Conservation (phyloP, 164 flowering plant genomes). For the Aristolochia californica region DNA sequence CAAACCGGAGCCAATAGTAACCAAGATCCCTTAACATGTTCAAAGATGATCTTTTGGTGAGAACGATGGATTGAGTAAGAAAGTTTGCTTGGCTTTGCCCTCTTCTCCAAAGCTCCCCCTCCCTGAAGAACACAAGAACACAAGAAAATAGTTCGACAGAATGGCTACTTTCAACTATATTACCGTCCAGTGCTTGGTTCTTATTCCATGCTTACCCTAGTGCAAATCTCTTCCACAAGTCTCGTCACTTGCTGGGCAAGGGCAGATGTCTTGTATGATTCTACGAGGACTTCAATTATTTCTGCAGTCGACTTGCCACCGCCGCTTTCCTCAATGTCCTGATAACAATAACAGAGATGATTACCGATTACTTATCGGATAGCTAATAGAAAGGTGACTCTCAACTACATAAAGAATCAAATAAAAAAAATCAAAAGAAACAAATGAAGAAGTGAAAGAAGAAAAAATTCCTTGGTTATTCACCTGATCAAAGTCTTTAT, state of each 20-base stretch:
- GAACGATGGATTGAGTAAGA: conserved; percentile 24
- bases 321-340: conserved; percentile 30
- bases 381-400: no score
- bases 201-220: conserved; percentile 30
- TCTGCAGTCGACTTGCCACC: conserved; percentile 26
- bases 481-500: no score
- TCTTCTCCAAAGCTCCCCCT: conserved; percentile 15
- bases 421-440: no score
- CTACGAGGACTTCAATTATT: conserved; percentile 27
- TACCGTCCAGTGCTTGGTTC: no score
- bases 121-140: conserved; percentile 13
- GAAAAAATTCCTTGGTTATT: no score
- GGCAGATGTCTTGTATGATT: conserved; percentile 33
- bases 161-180: neutral
- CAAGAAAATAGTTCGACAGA: neutral
- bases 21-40: conserved; percentile 62
- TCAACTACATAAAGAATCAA: no score
- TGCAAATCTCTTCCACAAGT: conserved; percentile 15
- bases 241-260: conserved; percentile 17
- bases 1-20: conserved; percentile 57
- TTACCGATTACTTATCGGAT: no score
- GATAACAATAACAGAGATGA: neutral
- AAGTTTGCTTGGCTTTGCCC: conserved; percentile 28
- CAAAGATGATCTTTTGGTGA: conserved; percentile 39
- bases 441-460: no score